Conservation (phyloP, 768 basidiomycete species). For the Cystofilobasidium macerans region DNA sequence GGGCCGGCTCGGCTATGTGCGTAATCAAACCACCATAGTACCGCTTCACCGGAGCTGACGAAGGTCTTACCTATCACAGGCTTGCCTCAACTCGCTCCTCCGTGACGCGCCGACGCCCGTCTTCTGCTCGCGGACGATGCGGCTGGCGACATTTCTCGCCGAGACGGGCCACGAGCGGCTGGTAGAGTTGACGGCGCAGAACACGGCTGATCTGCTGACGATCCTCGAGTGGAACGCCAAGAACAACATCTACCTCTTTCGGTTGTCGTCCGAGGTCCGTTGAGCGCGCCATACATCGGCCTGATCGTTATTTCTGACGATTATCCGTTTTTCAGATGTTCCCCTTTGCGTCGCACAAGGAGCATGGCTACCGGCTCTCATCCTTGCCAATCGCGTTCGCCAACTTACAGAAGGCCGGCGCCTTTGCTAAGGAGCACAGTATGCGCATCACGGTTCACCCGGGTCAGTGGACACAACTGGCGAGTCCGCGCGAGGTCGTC, state of each 20-base stretch:
- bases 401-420: conserved; percentile 52
- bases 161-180: conserved; percentile 71
- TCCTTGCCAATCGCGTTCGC: conserved; percentile 48
- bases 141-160: conserved; percentile 49
- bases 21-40: conserved; percentile 29
- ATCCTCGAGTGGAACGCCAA: conserved; percentile 86
- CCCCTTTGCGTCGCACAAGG: conserved; percentile 73
- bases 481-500: conserved; percentile 64
- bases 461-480: conserved; percentile 58
- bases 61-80: conserved; percentile 39
- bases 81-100: conserved; percentile 75
- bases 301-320: conserved; percentile 40
- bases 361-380: conserved; percentile 67
- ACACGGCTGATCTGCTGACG: conserved; percentile 57
- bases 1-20: conserved; percentile 16
- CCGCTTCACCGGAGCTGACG: not conserved
- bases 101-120: conserved; percentile 47
- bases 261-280: conserved; percentile 40
- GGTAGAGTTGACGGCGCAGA: conserved; percentile 68
- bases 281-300: not conserved
- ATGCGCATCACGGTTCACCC: conserved; percentile 80
- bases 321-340: conserved; percentile 82
- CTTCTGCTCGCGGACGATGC: conserved; percentile 50
- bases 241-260: conserved; percentile 40
- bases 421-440: conserved; percentile 55